phyloP scores from a whole-genome alignment of 2,329 filamentous ascomycete species.

The Beauveria varroae region DNA sequence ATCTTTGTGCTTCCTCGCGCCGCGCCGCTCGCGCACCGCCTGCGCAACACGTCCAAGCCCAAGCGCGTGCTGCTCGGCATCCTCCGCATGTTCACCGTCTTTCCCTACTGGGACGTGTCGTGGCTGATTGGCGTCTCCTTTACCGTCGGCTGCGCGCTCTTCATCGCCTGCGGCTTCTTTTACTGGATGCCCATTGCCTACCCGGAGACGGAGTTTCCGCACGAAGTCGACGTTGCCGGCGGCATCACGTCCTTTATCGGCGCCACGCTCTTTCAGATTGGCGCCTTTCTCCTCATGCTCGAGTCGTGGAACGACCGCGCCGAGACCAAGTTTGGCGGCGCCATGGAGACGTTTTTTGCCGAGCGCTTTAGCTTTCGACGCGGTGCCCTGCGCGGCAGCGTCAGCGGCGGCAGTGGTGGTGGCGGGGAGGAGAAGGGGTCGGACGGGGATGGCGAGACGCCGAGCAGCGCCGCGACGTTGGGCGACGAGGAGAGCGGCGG shows the following conservation, averaged over 20 bases:
- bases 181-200: conserved; percentile 50
- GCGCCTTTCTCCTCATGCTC: conserved; percentile 48
- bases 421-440: neutral
- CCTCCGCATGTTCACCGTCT: conserved; percentile 16
- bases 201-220: conserved; percentile 43
- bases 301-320: conserved; percentile 54
- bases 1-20: conserved; percentile 12
- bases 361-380: conserved; percentile 8
- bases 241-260: conserved; percentile 53
- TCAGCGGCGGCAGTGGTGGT: neutral
- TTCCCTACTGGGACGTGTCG: conserved; percentile 18
- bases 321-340: conserved; percentile 54
- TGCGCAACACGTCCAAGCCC: conserved; percentile 9
- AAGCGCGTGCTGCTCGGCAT: conserved; percentile 13
- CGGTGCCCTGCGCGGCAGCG: neutral
- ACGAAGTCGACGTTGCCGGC: conserved; percentile 39
- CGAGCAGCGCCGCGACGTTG: neutral
- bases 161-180: conserved; percentile 35
- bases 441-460: neutral
- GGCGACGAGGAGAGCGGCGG: neutral
- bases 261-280: conserved; percentile 52
- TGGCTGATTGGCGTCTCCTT: conserved; percentile 17
- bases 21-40: conserved; percentile 12
- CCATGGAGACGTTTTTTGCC: conserved; percentile 33
- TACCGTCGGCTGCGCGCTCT: conserved; percentile 16